Base-by-base conservation (phyloP, 192 early-diverging fungal species). In the Ambispora gerdemannii region DNA sequence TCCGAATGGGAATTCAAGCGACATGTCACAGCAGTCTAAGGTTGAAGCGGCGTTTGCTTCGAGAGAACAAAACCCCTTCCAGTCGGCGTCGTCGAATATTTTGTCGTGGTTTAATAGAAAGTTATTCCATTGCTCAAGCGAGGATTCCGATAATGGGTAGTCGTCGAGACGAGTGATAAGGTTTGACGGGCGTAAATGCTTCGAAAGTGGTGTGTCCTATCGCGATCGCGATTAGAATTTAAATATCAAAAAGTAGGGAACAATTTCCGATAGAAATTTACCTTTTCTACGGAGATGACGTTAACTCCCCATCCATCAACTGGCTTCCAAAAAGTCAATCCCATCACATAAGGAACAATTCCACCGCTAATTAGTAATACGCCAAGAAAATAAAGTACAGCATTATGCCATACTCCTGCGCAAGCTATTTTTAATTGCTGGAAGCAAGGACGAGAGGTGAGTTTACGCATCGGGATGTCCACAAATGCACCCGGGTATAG, bases 401-500 rank as follows among this genome's bases (percentile, higher is more conserved):
- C 59, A 64, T 92, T 92, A 60, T 92, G 88, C 88, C 87, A 90
- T 0, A 92, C 89, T 25, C 90, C 90, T 0, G 89, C 90, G 71
- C 89, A 92, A 3, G 88, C 77, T 27, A 92, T 84, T 25, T 80
- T 73, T 28, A 92, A 74, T 51, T 84, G 82, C 35, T 77, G 72
- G 0, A 77, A 27, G 19, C 86, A 80, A 3, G 76, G 71, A 33
- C 84, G 66, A 19, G 76, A 50, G 17, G 70, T 53, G 27, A 92
- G 58, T 24, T 70, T 61, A 30, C 79, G 70, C 3, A 81, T 64
- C 1, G 81, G 77, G 27, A 92, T 70, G 60, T 87, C 81, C 53
- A 92, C 90, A 83, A 92, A 92, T 31, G 90, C 90, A 70, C 90
- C 90, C 1, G 90, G 90, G 72, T 87, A 92, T 36, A 92, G 73